A percentile compares a stretch with the other conserved stretches of the same genome.
phyloP scores from a whole-genome alignment of 2,329 filamentous ascomycete species.

The Cladophialophora carrionii region DNA sequence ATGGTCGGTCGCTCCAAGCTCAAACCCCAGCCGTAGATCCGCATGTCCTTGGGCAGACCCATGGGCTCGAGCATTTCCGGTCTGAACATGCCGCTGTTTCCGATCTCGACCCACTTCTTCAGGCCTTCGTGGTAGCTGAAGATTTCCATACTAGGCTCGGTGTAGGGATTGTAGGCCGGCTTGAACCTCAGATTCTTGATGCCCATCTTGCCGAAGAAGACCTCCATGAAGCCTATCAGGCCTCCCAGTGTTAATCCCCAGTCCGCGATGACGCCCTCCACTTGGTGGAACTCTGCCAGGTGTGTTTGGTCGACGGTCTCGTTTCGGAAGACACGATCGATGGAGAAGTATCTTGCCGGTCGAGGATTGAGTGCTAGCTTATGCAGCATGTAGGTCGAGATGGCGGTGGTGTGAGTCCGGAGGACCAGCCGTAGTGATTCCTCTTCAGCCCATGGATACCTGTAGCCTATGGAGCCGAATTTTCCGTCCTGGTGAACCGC shows the following conservation, averaged over 20 bases:
- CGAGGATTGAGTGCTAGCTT: conserved; percentile 82
- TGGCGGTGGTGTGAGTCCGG: conserved; percentile 92
- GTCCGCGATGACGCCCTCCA: conserved; percentile 97
- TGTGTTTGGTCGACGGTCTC: conserved; percentile 97
- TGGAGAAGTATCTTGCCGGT: conserved; percentile 95
- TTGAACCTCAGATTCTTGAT: conserved; percentile 89
- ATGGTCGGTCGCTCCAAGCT: conserved; percentile 93
- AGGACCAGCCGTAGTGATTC: conserved; percentile 87
- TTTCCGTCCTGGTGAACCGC: conserved; percentile 88
- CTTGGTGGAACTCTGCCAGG: conserved; percentile 96
- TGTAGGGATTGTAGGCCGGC: conserved; percentile 94
- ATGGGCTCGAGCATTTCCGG: conserved; percentile 96
- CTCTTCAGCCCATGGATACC: conserved; percentile 88
- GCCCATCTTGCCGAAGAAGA: conserved; percentile 97
- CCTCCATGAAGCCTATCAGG: conserved; percentile 89
- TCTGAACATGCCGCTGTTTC: conserved; percentile 98
- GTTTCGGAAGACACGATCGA: conserved; percentile 97
- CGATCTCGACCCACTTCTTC: conserved; percentile 92
- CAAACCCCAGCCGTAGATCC: conserved; percentile 92
- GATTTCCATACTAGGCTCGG: conserved; percentile 96
- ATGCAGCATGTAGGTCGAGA: conserved; percentile 87
- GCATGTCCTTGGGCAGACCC: conserved; percentile 88
- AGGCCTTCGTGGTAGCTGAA: conserved; percentile 92
- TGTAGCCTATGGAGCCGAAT: conserved; percentile 93
- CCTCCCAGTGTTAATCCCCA: conserved; percentile 91